Conservation (phyloP, 1,139 yeast species). For the Suhomyces kunorum region DNA sequence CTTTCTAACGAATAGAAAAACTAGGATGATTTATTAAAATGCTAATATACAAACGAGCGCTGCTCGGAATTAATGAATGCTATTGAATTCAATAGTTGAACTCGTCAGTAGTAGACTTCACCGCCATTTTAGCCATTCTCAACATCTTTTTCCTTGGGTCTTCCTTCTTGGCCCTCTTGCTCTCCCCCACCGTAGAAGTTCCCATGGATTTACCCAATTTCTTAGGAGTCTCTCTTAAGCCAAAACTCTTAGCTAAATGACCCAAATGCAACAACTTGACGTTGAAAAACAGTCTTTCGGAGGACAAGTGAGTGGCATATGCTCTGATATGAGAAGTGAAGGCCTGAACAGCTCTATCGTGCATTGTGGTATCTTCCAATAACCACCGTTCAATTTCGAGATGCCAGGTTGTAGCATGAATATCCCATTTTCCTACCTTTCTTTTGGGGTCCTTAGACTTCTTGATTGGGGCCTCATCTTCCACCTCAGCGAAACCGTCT, state of each 20-base stretch:
- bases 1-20: neutral
- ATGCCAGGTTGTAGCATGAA: conserved; percentile 96
- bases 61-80: neutral
- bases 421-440: conserved; percentile 71
- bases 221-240: conserved; percentile 91
- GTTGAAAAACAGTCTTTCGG: conserved; percentile 78
- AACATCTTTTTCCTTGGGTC: conserved; percentile 72
- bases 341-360: conserved; percentile 68
- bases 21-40: neutral
- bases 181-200: conserved; percentile 22
- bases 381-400: conserved; percentile 86
- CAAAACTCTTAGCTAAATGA: conserved; percentile 93
- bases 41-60: conserved; percentile 5
- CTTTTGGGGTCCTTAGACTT: conserved; percentile 29
- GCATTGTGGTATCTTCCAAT: conserved; percentile 62
- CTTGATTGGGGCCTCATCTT: conserved; percentile 11
- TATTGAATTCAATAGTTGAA: conserved; percentile 54
- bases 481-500: conserved; percentile 57
- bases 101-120: conserved; percentile 63
- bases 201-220: conserved; percentile 52
- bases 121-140: conserved; percentile 73
- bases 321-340: conserved; percentile 91
- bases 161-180: conserved; percentile 48
- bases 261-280: conserved; percentile 85
- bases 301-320: conserved; percentile 88